These are phyloP conservation scores for Boletus rubropictus DNA, from an alignment of 768 basidiomycete species.

Conservation along the genomic window DNA sequence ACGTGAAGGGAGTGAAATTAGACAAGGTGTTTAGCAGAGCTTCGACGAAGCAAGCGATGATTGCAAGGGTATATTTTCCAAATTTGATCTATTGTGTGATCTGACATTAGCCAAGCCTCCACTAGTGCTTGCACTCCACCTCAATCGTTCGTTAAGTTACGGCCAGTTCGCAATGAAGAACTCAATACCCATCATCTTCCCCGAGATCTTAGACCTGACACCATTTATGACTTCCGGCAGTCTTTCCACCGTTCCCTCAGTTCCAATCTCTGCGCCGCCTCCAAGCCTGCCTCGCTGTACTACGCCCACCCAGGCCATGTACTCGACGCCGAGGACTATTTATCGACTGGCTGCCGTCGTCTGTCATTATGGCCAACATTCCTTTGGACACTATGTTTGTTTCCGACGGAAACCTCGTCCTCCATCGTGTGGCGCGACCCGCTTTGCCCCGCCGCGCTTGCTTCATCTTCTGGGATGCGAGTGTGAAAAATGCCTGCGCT, in stretches of 20 bases:
- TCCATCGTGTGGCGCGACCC: slow-evolving; percentile 33
- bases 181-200: slow-evolving; percentile 71
- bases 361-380: slow-evolving; percentile 89
- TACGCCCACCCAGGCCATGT: slow-evolving; percentile 53
- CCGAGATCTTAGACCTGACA: slow-evolving; percentile 84
- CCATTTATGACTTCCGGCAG: slow-evolving; percentile 80
- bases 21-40: slow-evolving; percentile 70
- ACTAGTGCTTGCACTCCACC: slow-evolving; percentile 77
- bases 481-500: slow-evolving; percentile 42
- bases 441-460: slow-evolving; percentile 36
- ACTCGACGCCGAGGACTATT: slow-evolving; percentile 53
- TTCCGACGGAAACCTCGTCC: slow-evolving; percentile 77
- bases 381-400: slow-evolving; percentile 92
- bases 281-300: slow-evolving; percentile 43
- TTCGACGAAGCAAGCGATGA: slow-evolving; percentile 88
- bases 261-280: slow-evolving; percentile 64
- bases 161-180: slow-evolving; percentile 80
- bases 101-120: slow-evolving; percentile 58
- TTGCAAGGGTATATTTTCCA: slow-evolving; percentile 58
- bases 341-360: slow-evolving; percentile 85
- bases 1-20: slow-evolving; percentile 72
- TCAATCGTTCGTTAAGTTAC: slow-evolving; percentile 86
- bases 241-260: slow-evolving; percentile 63
- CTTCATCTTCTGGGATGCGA: slow-evolving; percentile 41
- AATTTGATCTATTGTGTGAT: not conserved